Evolutionary conservation across 2,329 filamentous ascomycete genomes (phyloP), one percentile per base, ranked within the genome.

Genomic region (Xylaria multiplex): DNA sequence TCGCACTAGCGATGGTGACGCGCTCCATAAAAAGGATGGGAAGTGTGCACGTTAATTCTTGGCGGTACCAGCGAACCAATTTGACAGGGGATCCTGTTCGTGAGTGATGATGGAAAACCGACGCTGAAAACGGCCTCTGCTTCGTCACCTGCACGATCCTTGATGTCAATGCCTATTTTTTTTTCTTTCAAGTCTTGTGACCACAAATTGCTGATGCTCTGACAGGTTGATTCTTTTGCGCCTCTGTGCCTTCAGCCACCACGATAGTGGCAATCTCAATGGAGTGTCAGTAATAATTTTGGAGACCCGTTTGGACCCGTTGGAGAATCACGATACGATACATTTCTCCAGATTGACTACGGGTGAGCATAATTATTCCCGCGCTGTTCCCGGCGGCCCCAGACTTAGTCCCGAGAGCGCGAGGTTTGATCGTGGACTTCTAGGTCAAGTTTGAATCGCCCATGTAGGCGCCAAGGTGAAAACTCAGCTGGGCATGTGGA

Each of bases 401-500:
- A 66, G 60, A 61, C 46, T 58, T 66, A 58, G 63, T 30, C 48
- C 66, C 64, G 66, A 67, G 24, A 57, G 55, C 62, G 62, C 58
- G 62, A 68, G 53, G 11, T 37, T 50, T 24, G 53, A 72, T 69
- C 66, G 63, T 69, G 60, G 59, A 62, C 65, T 72, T 13, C 70
- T 66, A 59, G 58, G 61, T 68, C 66, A 57, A 59, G 66, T 63
- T 64, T 37, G 49, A 59, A 67, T 67, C 67, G 59, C 68, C 59
- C 52, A 70, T 60, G 66, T 35, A 46, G 22, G 49, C 46, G 66
- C 58, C 59, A 62, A 65, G 69, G 62, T 58, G 52, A 67, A 52
- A 54, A 64, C 64, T 60, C 57, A 67, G 66, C 69, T 74, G 68
- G 52, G 65, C 66, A 60, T 73, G 72, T 65, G 73, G 71, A 71